Conservation (phyloP, 2,329 filamentous ascomycete genomes). For the Hypoxylon rubiginosum region DNA sequence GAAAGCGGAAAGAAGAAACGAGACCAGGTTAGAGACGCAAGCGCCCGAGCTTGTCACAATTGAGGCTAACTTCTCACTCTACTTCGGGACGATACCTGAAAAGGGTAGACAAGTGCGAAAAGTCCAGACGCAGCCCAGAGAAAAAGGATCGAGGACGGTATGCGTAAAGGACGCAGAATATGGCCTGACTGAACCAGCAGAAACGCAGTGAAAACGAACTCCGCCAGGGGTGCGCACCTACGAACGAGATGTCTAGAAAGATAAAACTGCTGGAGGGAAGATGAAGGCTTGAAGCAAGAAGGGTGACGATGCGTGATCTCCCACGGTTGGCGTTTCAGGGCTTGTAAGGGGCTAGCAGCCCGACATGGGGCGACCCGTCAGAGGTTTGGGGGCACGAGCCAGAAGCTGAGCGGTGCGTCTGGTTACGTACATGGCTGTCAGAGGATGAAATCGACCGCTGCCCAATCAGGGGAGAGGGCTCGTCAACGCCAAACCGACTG, state of each 20-base stretch:
- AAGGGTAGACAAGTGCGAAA: conserved; percentile 27
- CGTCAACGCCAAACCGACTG: conserved; percentile 33
- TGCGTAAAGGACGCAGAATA: conserved; percentile 13
- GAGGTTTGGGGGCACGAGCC: conserved; percentile 31
- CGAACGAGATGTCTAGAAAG: conserved; percentile 26
- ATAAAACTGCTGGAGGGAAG: conserved; percentile 2
- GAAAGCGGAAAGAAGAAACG: conserved; percentile 43
- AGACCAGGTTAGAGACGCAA: conserved; percentile 27
- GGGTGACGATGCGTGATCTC: conserved; percentile 37
- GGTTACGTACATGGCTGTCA: conserved; percentile 25
- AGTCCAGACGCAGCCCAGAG: conserved; percentile 24
- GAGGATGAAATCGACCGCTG: conserved; percentile 13
- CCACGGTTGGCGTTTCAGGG: conserved; percentile 50
- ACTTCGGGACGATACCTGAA: conserved; percentile 32
- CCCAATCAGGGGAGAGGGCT: conserved; percentile 35
- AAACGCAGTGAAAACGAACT: conserved; percentile 46
- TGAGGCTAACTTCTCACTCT: conserved; percentile 24
- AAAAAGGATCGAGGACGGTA: conserved; percentile 19
- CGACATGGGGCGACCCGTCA: conserved; percentile 15
- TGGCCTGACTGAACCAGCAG: conserved; percentile 42
- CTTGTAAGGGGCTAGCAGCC: conserved; percentile 35
- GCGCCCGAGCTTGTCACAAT: conserved; percentile 44
- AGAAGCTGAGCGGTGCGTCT: conserved; percentile 21
- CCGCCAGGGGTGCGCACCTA: conserved; percentile 31
- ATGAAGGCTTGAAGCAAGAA: conserved; percentile 30